A percentile compares a stretch with the other conserved stretches of the same genome.
phyloP scores from a whole-genome alignment of 2,329 filamentous ascomycete genomes.

The Fusarium proliferatum region DNA sequence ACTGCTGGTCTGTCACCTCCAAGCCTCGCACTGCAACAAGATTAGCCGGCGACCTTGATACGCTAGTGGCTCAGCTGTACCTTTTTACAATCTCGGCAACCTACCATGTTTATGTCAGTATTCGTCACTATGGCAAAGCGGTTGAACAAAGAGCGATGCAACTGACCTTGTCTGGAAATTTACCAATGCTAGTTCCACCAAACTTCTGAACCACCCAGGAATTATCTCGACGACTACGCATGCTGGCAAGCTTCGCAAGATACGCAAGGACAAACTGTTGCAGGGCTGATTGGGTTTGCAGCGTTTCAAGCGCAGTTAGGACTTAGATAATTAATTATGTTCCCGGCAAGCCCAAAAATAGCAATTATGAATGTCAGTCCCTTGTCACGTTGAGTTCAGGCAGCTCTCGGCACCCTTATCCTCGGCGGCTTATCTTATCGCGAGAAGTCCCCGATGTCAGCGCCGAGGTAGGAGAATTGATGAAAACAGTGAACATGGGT shows the following conservation, averaged over 20 bases:
- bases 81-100: background rate
- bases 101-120: background rate
- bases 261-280: background rate
- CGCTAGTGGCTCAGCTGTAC: rapidly evolving
- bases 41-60: background rate
- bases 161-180: background rate
- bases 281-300: background rate
- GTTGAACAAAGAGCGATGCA: background rate
- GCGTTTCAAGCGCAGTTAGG: background rate
- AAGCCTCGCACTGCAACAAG: background rate
- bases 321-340: background rate
- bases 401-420: too few species aligned
- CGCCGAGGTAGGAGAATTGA: background rate
- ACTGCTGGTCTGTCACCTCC: background rate
- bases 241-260: background rate
- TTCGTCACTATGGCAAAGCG: rapidly evolving
- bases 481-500: background rate
- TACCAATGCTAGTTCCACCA: background rate
- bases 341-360: background rate
- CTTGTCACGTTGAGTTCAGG: background rate
- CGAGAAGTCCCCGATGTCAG: background rate
- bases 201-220: background rate
- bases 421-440: background rate
- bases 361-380: too few species aligned
- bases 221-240: background rate